phyloP scores from a whole-genome alignment of 371 early-diverging fungal genomes.

The Capniomyces stellatus region DNA sequence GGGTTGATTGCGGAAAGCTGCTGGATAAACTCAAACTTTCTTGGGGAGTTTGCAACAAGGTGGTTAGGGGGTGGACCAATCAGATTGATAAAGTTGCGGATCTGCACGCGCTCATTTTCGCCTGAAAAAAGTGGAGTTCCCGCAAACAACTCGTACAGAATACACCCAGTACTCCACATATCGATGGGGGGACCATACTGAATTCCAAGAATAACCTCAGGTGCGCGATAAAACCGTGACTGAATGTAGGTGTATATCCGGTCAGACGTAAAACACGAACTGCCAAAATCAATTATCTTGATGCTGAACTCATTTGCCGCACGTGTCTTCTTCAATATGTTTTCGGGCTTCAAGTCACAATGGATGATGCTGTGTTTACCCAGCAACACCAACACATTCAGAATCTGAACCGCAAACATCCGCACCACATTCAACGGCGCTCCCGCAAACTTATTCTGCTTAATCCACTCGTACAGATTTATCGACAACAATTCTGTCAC shows the following conservation, averaged over 20 bases:
- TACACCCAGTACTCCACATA: constrained; percentile 99
- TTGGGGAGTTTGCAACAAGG: constrained; percentile 52
- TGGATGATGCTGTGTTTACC: constrained; percentile 72
- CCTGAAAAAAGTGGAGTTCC: constrained; percentile 92
- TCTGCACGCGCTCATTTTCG: constrained; percentile 88
- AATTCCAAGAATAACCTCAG: constrained; percentile 87
- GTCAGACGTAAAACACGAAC: constrained; percentile 72
- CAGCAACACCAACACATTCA: constrained; percentile 66
- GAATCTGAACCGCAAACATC: constrained; percentile 67
- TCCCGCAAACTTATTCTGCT: constrained; percentile 82
- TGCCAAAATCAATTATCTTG: constrained; percentile 98
- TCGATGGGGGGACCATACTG: constrained; percentile 87
- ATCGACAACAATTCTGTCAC: constrained; percentile 85
- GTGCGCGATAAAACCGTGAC: constrained; percentile 91
- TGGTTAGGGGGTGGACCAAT: constrained; percentile 60
- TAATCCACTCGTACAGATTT: constrained; percentile 95
- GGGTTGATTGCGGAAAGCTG: background rate
- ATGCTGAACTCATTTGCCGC: constrained; percentile 68
- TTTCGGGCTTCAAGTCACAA: constrained; percentile 97
- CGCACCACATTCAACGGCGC: constrained; percentile 64
- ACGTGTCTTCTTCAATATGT: constrained; percentile 53
- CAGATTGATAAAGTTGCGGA: constrained; percentile 84
- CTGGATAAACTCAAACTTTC: constrained; percentile 61
- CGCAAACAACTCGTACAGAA: constrained; percentile 85
- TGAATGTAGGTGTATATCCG: constrained; percentile 95